phyloP scores from a whole-genome alignment of 139 green algal species.

The Chlorella sp. region DNA sequence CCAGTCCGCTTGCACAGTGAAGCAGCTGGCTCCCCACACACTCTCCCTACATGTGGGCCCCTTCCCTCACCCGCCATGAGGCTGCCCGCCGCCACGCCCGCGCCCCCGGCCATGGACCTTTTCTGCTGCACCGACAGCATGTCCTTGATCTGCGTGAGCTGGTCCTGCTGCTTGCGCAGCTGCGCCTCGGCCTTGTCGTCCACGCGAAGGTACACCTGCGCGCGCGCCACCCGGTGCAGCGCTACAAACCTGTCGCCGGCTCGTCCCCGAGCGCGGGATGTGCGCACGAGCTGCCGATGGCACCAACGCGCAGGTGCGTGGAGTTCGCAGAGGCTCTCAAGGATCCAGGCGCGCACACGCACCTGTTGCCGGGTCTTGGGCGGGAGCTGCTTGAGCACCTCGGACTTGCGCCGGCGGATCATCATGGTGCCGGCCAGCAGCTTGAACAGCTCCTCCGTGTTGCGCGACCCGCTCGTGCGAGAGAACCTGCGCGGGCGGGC shows the following conservation, averaged over 20 bases:
- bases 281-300: no score
- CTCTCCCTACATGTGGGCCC: no score
- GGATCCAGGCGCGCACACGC: not conserved
- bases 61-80: no score
- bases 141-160: constrained; percentile 9
- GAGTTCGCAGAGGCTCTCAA: not conserved
- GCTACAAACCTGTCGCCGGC: no score
- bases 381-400: constrained; percentile 89
- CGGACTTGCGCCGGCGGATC: constrained; percentile 84
- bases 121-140: no score
- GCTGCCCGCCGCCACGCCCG: no score
- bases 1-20: no score
- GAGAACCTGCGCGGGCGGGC: constrained; percentile 16
- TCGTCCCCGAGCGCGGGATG: no score
- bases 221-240: no score
- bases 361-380: constrained; percentile 82
- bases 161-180: constrained; percentile 6
- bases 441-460: constrained; percentile 76
- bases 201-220: constrained; percentile 31
- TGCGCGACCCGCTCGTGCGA: constrained; percentile 34
- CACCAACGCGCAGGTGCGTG: not conserved
- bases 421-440: constrained; percentile 75
- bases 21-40: no score
- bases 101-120: no score
- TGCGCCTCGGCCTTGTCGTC: constrained; percentile 1